Conservation (phyloP, 2,329 filamentous ascomycete genomes). For the Ilyonectria sp. region DNA sequence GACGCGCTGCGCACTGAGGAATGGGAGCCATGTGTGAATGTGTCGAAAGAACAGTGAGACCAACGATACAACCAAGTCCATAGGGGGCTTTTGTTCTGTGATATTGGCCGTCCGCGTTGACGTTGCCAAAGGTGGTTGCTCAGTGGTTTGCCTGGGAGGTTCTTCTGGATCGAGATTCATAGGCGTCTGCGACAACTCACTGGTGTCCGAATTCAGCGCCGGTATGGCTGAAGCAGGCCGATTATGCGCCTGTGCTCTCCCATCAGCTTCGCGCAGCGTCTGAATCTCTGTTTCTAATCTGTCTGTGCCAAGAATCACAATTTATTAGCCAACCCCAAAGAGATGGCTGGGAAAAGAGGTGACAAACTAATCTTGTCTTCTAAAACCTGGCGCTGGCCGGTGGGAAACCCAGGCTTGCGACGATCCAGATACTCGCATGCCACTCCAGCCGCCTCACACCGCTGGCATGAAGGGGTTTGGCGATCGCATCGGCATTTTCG, state of each 20-base stretch:
- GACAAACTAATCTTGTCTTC: constrained; percentile 19
- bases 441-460: constrained; percentile 9
- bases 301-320: too few relatives aligned
- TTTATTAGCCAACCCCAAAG: too few relatives aligned
- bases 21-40: constrained; percentile 29
- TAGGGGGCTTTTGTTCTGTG: constrained; percentile 13
- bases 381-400: constrained; percentile 19
- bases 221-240: too few relatives aligned
- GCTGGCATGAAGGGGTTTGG: constrained; percentile 11
- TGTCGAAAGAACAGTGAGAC: constrained; percentile 16
- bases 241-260: too few relatives aligned
- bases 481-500: constrained; percentile 25
- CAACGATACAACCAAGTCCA: constrained; percentile 19
- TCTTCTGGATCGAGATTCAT: constrained; percentile 2
- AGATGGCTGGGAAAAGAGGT: not conserved
- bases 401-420: constrained; percentile 20
- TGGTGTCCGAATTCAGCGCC: too few relatives aligned
- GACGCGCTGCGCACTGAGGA: constrained; percentile 16
- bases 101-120: constrained; percentile 9
- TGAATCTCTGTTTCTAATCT: too few relatives aligned
- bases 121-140: constrained; percentile 3
- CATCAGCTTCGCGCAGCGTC: too few relatives aligned
- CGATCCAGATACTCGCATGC: constrained; percentile 19
- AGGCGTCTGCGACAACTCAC: not conserved
- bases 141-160: not conserved